Evolutionary conservation across 371 early-diverging fungal species (phyloP), one percentile per base, ranked within the genome.

Genomic region (Mortierella sp.): DNA sequence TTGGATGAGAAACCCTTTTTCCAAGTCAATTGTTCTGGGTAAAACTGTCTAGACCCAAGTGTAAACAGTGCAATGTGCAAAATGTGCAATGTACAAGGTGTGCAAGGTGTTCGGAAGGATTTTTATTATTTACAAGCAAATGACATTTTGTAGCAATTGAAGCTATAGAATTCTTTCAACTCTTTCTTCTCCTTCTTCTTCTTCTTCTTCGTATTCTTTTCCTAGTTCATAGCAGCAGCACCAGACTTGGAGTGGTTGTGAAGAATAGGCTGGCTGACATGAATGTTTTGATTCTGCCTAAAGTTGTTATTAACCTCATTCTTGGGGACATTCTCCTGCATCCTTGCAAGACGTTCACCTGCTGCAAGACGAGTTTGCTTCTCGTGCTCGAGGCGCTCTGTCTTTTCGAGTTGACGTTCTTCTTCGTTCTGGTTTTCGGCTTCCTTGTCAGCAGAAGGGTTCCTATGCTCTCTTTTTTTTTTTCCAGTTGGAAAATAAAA

Each of bases 201-300:
- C 35, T 22, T 51, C 22, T 8, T 42, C 6, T 19, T n/a, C 8
- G n/a, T 8, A 28, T 12, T n/a, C 35, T 22, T 42, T 34, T 37
- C 26, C n/a, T 77, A 40, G 13, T 61, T 17, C 64, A 69, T 64
- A 7, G 66, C 72, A 75, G 72, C 61, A 45, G 58, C 66, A 12
- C 75, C 81, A 64, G 75, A 81, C 72, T 81, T 81, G 65, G 9
- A 26, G 81, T 81, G 81, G 58, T 23, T 72, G 56, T 81, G 81
- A 40, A 81, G 81, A 65, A 81, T 62, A 31, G 81, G 81, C 60
- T 81, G 81, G 17, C 19, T 0, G 55, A 81, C 81, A 2, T 68
- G 35, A 56, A 81, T 75, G 72, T 81, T 81, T 58, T 75, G 66
- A 23, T 35, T 60, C 45, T 81, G 81, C 10, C 53, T 62, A 49